Conservation (phyloP, 2,329 filamentous ascomycete genomes). For the Didymellaceae sp. region DNA sequence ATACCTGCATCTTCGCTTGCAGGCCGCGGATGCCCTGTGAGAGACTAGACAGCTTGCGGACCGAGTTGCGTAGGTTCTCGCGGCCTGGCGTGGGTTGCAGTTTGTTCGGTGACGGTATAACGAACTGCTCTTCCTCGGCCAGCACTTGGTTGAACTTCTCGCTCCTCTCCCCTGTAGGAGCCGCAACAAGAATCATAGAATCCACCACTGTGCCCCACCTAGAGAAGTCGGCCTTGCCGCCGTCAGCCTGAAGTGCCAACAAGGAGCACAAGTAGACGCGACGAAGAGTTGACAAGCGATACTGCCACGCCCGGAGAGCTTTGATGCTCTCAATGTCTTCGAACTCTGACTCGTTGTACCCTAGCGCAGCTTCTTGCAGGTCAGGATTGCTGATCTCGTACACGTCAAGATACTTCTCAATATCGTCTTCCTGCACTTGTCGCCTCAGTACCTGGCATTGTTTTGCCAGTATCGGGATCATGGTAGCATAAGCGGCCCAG, state of each 20-base stretch:
- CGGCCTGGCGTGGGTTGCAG: constrained; percentile 71
- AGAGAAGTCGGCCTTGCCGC: constrained; percentile 75
- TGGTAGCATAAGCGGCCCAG: constrained; percentile 70
- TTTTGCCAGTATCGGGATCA: constrained; percentile 75
- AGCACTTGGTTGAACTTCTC: constrained; percentile 72
- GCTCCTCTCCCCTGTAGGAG: constrained; percentile 67
- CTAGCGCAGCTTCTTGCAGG: constrained; percentile 54
- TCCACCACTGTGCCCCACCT: constrained; percentile 82
- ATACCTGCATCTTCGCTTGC: constrained; percentile 90
- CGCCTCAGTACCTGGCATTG: constrained; percentile 72
- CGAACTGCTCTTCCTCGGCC: constrained; percentile 73
- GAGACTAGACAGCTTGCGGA: constrained; percentile 85
- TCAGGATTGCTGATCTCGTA: constrained; percentile 58
- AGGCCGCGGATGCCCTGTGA: constrained; percentile 89
- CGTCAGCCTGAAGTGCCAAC: constrained; percentile 82
- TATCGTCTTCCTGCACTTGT: constrained; percentile 77
- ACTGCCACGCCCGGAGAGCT: constrained; percentile 69
- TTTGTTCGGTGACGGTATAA: constrained; percentile 62
- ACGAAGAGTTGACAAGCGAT: constrained; percentile 78
- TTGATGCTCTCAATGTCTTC: constrained; percentile 82
- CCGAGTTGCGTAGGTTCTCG: constrained; percentile 83
- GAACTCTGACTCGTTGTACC: constrained; percentile 69
- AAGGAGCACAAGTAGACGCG: constrained; percentile 90
- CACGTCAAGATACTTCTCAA: constrained; percentile 90
- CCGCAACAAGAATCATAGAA: constrained; percentile 71